A percentile compares a stretch with the other conserved stretches of the same genome.
These are phyloP conservation scores for Coelastrella sp. DNA, from an alignment of 139 green algal species.

Conservation along the genomic window DNA sequence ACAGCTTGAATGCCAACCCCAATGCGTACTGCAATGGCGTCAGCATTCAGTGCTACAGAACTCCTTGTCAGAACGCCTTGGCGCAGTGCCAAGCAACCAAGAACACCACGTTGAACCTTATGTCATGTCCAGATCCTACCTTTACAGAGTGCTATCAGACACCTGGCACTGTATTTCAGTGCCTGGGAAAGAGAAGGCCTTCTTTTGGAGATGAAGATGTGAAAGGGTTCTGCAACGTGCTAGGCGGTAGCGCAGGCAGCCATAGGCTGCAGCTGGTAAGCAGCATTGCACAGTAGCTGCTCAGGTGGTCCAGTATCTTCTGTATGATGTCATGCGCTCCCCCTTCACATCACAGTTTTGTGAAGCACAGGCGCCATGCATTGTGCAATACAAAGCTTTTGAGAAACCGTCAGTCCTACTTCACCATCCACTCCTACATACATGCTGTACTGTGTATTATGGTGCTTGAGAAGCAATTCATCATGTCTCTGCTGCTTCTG, in stretches of 20 bases:
- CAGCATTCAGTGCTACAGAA: neutral
- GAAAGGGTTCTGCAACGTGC: neutral
- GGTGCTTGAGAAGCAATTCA: no score
- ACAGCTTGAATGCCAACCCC: neutral
- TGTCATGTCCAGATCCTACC: neutral
- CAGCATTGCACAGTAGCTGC: no score
- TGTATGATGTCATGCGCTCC: no score
- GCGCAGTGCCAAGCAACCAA: neutral
- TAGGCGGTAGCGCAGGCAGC: neutral
- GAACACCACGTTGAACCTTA: neutral
- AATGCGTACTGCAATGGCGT: neutral
- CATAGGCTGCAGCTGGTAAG: neutral
- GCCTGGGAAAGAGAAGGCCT: neutral
- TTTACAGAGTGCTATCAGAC: slow-evolving; percentile 2
- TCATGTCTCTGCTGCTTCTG: no score
- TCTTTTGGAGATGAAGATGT: neutral
- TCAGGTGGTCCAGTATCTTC: no score
- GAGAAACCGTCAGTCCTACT: no score
- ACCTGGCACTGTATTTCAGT: neutral
- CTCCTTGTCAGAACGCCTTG: neutral
- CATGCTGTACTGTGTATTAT: no score
- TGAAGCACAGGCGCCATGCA: no score
- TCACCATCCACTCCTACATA: no score
- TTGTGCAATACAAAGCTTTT: no score
- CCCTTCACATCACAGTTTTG: no score